Evolutionary conservation across 2,329 filamentous ascomycete genomes (phyloP), one percentile per base, ranked within the genome.

Genomic region (Cytospora piceicola): DNA sequence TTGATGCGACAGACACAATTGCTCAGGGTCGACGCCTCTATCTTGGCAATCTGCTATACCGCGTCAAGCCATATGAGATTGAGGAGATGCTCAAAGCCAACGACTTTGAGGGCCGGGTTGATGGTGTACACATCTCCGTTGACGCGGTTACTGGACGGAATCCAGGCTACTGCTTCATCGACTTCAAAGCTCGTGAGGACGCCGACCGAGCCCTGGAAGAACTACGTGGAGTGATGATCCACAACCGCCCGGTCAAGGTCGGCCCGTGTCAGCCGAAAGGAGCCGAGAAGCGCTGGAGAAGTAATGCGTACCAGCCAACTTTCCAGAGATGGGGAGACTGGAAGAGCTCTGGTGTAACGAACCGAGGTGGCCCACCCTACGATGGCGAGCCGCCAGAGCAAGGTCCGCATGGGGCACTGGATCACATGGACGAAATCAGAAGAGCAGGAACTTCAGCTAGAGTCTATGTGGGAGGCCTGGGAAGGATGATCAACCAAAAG

Each of bases 131-230:
- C 73, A 89, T 92, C 71, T 88, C 88, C 0, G 82, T 90, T 61
- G 89, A 92, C 71, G 84, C 88, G 1, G 86, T 90, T 74, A 89
- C 85, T 34, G 85, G 83, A 51, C 82, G 89, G 54, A 92, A 92
- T 73, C 89, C 89, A 0, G 89, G 88, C 46, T 92, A 91, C 77
- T 92, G 58, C 36, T 58, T 67, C 46, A 46, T 64, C 14, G 58
- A 67, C 71, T 85, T 92, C 65, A 75, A 76, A 55, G 82, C 80
- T 56, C 81, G 81, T 55, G 84, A 85, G 32, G 79, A 85, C 34
- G 89, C 89, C 3, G 80, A 85, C 5, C 75, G 75, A 1, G 87
- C 86, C 1, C 85, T 91, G 73, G 72, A 75, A n/a, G 78, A 82
- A 15, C 77, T 92, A 53, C 79, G 85, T 63, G 83, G 83, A 22